A percentile compares a stretch with the other conserved stretches of the same genome.
These are phyloP conservation scores for Colletotrichum sojae DNA, from an alignment of 2,329 filamentous ascomycete species.

Conservation along the genomic window DNA sequence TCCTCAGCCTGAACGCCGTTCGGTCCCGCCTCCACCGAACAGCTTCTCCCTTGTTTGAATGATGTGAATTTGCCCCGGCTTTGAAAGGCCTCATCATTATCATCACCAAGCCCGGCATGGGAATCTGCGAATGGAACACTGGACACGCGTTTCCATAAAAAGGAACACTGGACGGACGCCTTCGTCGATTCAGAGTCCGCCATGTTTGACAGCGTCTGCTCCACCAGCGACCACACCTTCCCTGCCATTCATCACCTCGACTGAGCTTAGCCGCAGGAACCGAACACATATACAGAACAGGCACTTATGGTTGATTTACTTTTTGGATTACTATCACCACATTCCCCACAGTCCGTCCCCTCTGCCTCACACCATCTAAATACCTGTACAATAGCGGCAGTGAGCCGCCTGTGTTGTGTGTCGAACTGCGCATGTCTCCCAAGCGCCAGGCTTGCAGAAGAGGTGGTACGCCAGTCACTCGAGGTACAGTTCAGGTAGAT, in stretches of 20 bases:
- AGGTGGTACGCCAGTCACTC: constrained; percentile 25
- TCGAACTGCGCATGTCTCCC: constrained; percentile 23
- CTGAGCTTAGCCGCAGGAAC: background rate
- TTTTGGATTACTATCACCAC: constrained; percentile 22
- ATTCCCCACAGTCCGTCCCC: background rate
- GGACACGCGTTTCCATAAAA: constrained; percentile 4
- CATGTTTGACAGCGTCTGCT: background rate
- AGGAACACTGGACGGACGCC: constrained; percentile 1
- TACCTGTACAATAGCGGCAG: constrained; percentile 23
- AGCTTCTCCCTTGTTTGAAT: too few relatives aligned
- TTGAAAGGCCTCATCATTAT: constrained; percentile 26
- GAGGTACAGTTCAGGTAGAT: constrained; percentile 15
- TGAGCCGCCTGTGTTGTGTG: background rate
- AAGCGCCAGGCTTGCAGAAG: constrained; percentile 42
- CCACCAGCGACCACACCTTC: background rate
- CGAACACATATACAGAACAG: too few relatives aligned
- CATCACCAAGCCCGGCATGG: constrained; percentile 2
- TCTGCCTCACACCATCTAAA: background rate
- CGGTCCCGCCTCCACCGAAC: background rate
- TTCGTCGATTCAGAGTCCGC: background rate
- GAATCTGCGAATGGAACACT: background rate
- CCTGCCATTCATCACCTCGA: background rate
- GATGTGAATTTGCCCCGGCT: too few relatives aligned
- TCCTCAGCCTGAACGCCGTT: too few relatives aligned
- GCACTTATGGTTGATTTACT: background rate